Percentiles rank a stretch among this genome's conserved stretches.
These are phyloP conservation scores for Akanthomyces uredinophilus DNA, from an alignment of 2,329 filamentous ascomycete species.

Conservation along the genomic window DNA sequence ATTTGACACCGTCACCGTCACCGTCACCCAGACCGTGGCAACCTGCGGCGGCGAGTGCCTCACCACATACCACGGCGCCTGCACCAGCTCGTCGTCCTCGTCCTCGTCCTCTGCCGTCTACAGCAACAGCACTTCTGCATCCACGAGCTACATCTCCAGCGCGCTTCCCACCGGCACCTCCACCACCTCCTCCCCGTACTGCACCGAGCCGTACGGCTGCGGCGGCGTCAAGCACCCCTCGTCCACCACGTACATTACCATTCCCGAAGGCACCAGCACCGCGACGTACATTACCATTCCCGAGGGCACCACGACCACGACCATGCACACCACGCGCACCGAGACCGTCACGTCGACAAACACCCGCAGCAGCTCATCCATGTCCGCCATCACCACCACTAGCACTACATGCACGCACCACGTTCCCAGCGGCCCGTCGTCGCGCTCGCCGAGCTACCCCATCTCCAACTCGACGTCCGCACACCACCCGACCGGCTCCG, in stretches of 20 bases:
- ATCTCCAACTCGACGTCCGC: neutral
- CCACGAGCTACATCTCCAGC: neutral
- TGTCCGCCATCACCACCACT: neutral
- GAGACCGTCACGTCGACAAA: neutral
- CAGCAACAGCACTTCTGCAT: neutral
- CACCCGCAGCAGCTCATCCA: neutral
- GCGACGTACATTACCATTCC: neutral
- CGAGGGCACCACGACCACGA: neutral
- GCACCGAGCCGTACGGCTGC: slow-evolving; percentile 15
- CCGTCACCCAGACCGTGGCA: slow-evolving; percentile 23
- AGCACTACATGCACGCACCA: neutral
- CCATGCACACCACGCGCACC: neutral
- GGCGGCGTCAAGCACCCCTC: slow-evolving; percentile 10
- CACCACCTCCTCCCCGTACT: neutral
- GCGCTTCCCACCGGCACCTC: neutral
- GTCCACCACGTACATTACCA: neutral
- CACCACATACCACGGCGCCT: slow-evolving; percentile 2
- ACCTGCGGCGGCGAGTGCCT: neutral
- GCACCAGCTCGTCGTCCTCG: slow-evolving; percentile 12
- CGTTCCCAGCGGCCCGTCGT: neutral
- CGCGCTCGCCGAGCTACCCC: neutral
- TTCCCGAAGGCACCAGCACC: neutral
- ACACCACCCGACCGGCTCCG: neutral
- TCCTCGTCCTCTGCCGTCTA: neutral
- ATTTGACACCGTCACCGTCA: slow-evolving; percentile 28